Evolutionary conservation across 1,284 basidiomycete genomes (phyloP).

Genomic region (Spongiforma sp.): DNA sequence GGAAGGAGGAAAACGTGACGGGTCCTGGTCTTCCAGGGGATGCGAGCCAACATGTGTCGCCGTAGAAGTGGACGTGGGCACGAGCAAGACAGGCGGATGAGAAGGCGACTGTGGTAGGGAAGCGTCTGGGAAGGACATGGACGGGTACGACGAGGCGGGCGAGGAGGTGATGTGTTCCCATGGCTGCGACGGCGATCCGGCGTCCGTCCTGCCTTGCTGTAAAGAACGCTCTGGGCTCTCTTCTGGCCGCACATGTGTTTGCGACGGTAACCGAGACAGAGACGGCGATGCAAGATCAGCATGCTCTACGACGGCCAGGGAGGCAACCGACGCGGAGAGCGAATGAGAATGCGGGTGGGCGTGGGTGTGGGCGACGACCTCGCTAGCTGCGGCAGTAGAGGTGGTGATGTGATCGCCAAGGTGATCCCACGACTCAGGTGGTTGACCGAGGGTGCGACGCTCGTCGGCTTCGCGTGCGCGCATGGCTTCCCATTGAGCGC

Average conservation of each 20-base stretch:
- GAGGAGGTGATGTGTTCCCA: conserved; percentile 75
- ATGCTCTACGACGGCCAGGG: conserved; percentile 39
- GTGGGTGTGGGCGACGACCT: conserved; percentile 17
- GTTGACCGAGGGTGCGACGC: conserved; percentile 44
- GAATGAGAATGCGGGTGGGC: conserved; percentile 7
- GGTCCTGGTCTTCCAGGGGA: conserved; percentile 20
- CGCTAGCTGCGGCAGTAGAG: conserved; percentile 21
- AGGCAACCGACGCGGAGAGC: conserved; percentile 23
- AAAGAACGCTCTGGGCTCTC: conserved; percentile 1
- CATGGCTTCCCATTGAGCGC: conserved; percentile 72
- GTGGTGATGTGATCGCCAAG: conserved; percentile 44
- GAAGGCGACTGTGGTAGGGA: conserved; percentile 55
- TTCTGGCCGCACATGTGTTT: conserved; percentile 53
- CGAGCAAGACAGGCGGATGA: conserved; percentile 32
- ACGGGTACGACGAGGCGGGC: conserved; percentile 75
- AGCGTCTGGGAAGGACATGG: conserved; percentile 67
- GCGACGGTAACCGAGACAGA: neutral
- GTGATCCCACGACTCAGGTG: conserved; percentile 56
- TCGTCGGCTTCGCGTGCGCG: conserved; percentile 30
- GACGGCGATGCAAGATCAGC: too few relatives aligned
- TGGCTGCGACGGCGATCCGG: conserved; percentile 53
- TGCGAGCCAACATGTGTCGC: conserved; percentile 15
- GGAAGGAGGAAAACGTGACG: conserved; percentile 47
- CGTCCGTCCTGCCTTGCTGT: conserved; percentile 21
- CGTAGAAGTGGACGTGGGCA: conserved; percentile 28